Conservation (phyloP, 2,329 filamentous ascomycete genomes). For the Penicillium sp. region DNA sequence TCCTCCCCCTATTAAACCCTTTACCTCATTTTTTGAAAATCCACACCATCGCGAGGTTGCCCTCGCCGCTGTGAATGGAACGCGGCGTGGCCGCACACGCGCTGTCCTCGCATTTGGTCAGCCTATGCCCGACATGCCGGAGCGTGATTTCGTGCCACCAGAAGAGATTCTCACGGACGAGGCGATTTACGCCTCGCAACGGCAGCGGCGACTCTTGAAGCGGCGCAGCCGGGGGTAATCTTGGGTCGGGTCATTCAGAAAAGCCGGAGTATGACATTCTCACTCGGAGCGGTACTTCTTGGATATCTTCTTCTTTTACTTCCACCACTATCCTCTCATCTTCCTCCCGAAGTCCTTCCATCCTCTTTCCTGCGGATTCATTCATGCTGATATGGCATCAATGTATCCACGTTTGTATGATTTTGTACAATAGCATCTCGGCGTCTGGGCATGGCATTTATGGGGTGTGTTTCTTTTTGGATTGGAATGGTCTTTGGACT, state of each 20-base stretch:
- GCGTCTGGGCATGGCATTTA: constrained; percentile 6
- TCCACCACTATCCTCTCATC: neutral
- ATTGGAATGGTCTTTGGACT: neutral
- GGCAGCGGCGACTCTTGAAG: constrained; percentile 41
- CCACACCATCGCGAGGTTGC: constrained; percentile 77
- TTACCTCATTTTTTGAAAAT: constrained; percentile 86
- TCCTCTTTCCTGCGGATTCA: neutral
- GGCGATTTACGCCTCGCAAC: constrained; percentile 43
- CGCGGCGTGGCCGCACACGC: constrained; percentile 68
- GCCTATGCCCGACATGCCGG: constrained; percentile 70
- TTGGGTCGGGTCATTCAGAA: neutral
- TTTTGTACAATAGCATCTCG: constrained; percentile 7
- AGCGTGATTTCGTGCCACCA: constrained; percentile 75
- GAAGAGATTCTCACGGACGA: constrained; percentile 56
- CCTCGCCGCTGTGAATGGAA: constrained; percentile 51
- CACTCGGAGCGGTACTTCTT: neutral
- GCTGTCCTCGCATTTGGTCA: constrained; percentile 72
- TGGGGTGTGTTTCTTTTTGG: neutral
- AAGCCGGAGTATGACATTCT: neutral
- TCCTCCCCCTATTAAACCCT: constrained; percentile 56
- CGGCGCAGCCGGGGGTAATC: constrained; percentile 24
- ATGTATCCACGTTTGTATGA: neutral
- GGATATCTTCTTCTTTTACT: neutral
- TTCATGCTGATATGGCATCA: neutral
- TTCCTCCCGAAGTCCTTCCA: no score